A percentile compares a stretch with the other conserved stretches of the same genome.
Evolutionary conservation across 805 yeast genomes (phyloP).

Genomic region (Candida lessepsii): DNA sequence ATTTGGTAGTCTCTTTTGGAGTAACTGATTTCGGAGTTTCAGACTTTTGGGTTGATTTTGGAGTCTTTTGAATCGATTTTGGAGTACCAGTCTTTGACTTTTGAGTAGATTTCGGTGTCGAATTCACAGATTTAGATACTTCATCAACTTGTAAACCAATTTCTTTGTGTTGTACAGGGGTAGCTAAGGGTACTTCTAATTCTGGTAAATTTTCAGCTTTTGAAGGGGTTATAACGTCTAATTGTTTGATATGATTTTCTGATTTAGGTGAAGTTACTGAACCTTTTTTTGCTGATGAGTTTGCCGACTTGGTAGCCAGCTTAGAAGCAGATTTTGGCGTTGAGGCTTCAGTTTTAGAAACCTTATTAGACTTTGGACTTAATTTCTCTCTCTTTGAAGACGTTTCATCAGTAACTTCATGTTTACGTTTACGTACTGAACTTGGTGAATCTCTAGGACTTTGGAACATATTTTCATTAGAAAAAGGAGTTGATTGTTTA

Average conservation of each 20-base stretch:
- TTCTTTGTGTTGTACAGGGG: background rate
- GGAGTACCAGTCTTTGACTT: too few relatives aligned
- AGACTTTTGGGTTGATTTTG: background rate
- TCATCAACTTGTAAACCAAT: constrained; percentile 1
- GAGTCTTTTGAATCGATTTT: too few relatives aligned
- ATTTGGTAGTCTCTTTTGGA: too few relatives aligned
- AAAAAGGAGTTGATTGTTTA: constrained; percentile 20
- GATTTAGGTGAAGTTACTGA: background rate
- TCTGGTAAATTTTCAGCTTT: background rate
- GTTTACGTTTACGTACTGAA: constrained; percentile 5
- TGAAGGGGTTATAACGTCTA: background rate
- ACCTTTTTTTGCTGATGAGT: background rate
- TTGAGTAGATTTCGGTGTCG: constrained; percentile 2
- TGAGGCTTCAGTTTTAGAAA: background rate
- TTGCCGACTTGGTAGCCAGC: background rate
- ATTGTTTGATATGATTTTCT: too few relatives aligned
- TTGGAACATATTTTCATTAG: constrained; percentile 37
- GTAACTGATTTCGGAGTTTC: too few relatives aligned
- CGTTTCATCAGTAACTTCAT: background rate
- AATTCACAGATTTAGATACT: background rate
- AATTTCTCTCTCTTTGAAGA: background rate
- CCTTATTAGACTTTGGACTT: background rate
- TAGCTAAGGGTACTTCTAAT: constrained; percentile 4
- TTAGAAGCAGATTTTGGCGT: constrained; percentile 2
- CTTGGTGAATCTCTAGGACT: constrained; percentile 19